Evolutionary conservation across 805 yeast species (phyloP).

Genomic region (Wickerhamomyces silvicola): DNA sequence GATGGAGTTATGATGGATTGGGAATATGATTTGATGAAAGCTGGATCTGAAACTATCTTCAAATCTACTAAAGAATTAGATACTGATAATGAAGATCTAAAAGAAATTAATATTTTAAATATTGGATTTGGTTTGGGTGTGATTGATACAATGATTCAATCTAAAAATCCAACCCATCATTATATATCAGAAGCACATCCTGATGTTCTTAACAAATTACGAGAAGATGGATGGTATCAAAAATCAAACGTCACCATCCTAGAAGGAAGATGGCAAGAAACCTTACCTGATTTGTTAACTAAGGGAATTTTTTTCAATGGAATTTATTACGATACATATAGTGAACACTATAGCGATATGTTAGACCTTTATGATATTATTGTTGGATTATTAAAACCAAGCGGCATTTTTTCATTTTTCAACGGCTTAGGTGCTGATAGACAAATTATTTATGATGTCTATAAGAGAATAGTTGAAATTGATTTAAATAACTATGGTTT

Average conservation of each 20-base stretch:
- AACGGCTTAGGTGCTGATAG: constrained; percentile 86
- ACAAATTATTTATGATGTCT: constrained; percentile 73
- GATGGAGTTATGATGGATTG: constrained; percentile 99
- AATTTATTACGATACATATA: constrained; percentile 87
- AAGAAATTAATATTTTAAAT: constrained; percentile 54
- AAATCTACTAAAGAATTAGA: constrained; percentile 29
- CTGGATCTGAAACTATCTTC: constrained; percentile 73
- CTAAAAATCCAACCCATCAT: constrained; percentile 53
- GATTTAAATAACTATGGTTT: constrained; percentile 80
- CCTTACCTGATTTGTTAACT: constrained; percentile 56
- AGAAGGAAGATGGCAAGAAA: constrained; percentile 92
- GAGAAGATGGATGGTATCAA: constrained; percentile 76
- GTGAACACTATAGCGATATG: constrained; percentile 89
- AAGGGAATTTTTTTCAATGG: constrained; percentile 78
- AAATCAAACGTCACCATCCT: constrained; percentile 65
- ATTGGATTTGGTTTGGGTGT: constrained; percentile 98
- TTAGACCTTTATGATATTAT: constrained; percentile 72
- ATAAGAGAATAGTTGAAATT: constrained; percentile 70
- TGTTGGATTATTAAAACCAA: constrained; percentile 76
- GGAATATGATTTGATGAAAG: constrained; percentile 78
- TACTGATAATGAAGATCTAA: constrained; percentile 23
- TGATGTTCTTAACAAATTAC: constrained; percentile 67
- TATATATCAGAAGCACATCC: constrained; percentile 95
- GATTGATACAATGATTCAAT: constrained; percentile 72
- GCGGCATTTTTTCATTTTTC: constrained; percentile 84